A percentile compares a stretch with the other conserved stretches of the same genome.
These are phyloP conservation scores for Ustilago cynodontis DNA, from an alignment of 1,284 basidiomycete species.

Conservation along the genomic window DNA sequence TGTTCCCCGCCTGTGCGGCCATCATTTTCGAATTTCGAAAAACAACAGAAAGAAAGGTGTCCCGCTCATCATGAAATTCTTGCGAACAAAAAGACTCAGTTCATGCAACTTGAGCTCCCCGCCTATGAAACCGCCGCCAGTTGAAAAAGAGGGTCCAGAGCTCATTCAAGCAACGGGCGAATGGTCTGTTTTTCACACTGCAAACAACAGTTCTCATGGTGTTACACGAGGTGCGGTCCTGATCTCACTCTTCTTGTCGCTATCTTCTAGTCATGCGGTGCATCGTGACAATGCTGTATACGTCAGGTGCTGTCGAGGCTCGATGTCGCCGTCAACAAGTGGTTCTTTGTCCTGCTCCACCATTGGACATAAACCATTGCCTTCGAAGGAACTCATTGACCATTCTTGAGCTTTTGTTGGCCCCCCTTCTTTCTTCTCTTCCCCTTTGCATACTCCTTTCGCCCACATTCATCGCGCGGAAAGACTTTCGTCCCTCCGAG, in stretches of 20 bases:
- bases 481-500: too few species aligned
- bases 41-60: not conserved
- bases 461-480: not conserved
- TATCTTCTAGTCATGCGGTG: not conserved
- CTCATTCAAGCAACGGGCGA: not conserved
- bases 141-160: too few species aligned
- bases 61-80: too few species aligned
- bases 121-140: too few species aligned
- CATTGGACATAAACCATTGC: too few species aligned
- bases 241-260: not conserved
- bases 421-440: not conserved
- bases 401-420: not conserved
- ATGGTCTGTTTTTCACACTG: not conserved
- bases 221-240: not conserved
- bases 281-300: not conserved
- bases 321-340: not conserved
- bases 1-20: not conserved
- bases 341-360: not conserved
- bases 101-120: not conserved
- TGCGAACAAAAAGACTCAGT: not conserved
- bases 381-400: too few species aligned
- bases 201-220: not conserved
- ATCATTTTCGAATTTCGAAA: not conserved
- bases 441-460: not conserved
- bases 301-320: not conserved